Base-by-base conservation (phyloP, 2,329 filamentous ascomycete genomes). In the Basipetospora chlamydospora region DNA sequence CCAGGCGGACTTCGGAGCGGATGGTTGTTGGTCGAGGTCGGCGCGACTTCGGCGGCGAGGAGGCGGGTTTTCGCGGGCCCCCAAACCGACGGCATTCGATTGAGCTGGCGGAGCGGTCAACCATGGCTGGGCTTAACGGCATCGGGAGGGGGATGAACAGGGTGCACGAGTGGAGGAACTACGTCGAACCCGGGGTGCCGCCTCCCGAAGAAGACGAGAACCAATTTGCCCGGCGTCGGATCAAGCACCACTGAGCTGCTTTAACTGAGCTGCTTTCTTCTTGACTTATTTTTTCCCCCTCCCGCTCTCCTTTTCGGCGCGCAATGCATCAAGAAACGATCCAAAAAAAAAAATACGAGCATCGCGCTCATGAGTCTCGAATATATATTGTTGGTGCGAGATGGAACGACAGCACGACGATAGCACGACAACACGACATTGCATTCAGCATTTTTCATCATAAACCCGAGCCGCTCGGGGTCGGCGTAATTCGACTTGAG, bases 101-200 rank as follows among this genome's bases (percentile, higher is more conserved):
- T 8, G 37, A 39, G 25, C 7, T 34, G 22, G n/a, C 32, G 3
- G 26, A 23, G n/a, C n/a, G 30, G 16, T 39, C 37, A 10, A 28
- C 31, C 16, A 33, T 39, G 30, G 37, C 37, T 2, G 37, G 37
- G 17, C 21, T 39, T 8, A 39, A 23, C 6, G 37, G 37, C 11
- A 6, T 15, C 6, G 37, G 30, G 4, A 8, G 37, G 25, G 37
- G 37, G 5, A 39, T 39, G 37, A 29, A 29, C 23, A 30, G 37
- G 8, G 37, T 39, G 25, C 15, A 17, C 18, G 37, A 39, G 32
- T 39, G 37, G 37, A 34, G 31, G 26, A 18, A 34, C 17, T 30
- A 39, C 21, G 37, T 39, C 18, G 25, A 34, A 25, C 37, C 37
- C 10, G 37, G 30, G 5, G 11, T 16, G 7, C 31, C 37, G 15